Conservation (phyloP, 805 yeast genomes). For the Jamesozyma rosinii region DNA sequence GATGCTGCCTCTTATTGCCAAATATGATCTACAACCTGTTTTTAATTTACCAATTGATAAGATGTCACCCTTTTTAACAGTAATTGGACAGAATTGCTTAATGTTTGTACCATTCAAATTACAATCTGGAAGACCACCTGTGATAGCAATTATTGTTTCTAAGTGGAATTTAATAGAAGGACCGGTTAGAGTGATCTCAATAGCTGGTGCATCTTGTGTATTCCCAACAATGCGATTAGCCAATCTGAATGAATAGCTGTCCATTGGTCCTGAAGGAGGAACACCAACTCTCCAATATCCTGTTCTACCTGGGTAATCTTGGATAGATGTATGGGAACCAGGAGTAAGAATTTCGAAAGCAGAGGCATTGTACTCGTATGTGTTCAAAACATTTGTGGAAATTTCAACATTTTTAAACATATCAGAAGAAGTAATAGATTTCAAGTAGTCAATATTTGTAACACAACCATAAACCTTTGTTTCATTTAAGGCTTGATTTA, state of each 20-base stretch:
- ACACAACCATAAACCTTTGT: conserved; percentile 83
- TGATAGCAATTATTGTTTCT: conserved; percentile 64
- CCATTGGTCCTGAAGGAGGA: conserved; percentile 99
- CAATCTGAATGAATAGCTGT: conserved; percentile 75
- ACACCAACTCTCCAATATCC: conserved; percentile 70
- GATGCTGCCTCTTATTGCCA: conserved; percentile 86
- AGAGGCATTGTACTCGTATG: conserved; percentile 66
- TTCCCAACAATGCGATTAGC: conserved; percentile 92
- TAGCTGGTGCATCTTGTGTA: conserved; percentile 69
- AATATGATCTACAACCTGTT: conserved; percentile 80
- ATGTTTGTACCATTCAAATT: conserved; percentile 51
- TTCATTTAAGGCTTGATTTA: conserved; percentile 74
- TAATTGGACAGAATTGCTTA: conserved; percentile 64
- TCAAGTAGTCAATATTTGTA: conserved; percentile 81
- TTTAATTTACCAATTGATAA: conserved; percentile 72
- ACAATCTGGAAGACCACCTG: conserved; percentile 76
- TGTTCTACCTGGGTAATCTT: conserved; percentile 87
- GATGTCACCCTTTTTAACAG: conserved; percentile 64
- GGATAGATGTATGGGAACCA: conserved; percentile 93
- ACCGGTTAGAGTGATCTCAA: conserved; percentile 82
- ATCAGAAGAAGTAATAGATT: conserved; percentile 71
- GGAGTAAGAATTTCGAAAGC: conserved; percentile 82
- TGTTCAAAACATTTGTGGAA: conserved; percentile 79
- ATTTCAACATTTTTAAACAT: conserved; percentile 81
- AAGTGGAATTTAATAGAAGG: conserved; percentile 81